Evolutionary conservation across 164 flowering plant genomes (phyloP), one percentile per base, ranked within the genome.

Genomic region (Vitis labrusca): DNA sequence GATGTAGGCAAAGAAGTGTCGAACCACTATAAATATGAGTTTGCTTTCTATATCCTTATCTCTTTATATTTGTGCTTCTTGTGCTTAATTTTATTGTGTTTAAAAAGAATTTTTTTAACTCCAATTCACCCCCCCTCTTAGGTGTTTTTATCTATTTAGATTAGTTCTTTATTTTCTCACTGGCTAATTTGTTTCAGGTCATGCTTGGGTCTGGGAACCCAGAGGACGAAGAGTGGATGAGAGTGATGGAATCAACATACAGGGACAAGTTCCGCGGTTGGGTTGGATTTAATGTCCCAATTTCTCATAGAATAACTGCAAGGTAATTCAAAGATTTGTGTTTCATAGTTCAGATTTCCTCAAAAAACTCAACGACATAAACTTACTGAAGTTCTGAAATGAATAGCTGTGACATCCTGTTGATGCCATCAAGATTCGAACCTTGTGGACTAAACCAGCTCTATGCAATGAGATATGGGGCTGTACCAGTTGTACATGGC

Each of bases 351-450:
- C 10, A 15, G 5, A 13, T 59, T 19, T 47, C 52, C 5, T 14
- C 23, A 12, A 2, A 3, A 14, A 56, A 66, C 59, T n/a, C 1
- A 11, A n/a, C 58, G 17, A 16, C 11, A 5, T 19, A 37, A 16
- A 49, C 75, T 67, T 23, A 58, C 49, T 55, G 12, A 55, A 10
- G 13, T 71, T 68, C 15, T 60, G 62, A 37, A 73, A 73, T 77
- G 60, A 74, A 66, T 89, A 91, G 99, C 23, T 91, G 98, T 74
- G 99, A 95, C 82, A 90, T 95, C 68, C 76, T 95, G 37, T 80
- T 90, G 80, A 93, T 95, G 98, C 99, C 99, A 23, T 95, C 99
- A 71, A 86, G 92, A 85, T 95, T 95, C 67, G 99, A 95, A 80
- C 99, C 98, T 23, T 95, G 99, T 76, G 98, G 99, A 15, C 81